A percentile compares a stretch with the other conserved stretches of the same genome.
These are phyloP conservation scores for Lycium barbarum DNA, from an alignment of 257 asterid species.

Conservation along the genomic window DNA sequence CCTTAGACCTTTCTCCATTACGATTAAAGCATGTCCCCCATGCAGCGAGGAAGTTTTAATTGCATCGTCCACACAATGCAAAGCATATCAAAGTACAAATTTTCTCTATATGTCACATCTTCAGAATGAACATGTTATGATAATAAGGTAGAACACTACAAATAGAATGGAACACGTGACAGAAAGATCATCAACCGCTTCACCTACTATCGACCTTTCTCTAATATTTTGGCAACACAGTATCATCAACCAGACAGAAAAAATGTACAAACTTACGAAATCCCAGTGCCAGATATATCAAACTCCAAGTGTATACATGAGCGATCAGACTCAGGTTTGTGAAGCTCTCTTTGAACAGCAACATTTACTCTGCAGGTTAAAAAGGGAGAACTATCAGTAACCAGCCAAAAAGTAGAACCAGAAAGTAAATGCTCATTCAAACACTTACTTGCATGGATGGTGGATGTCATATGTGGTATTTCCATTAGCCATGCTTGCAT, in stretches of 20 bases:
- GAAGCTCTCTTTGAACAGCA: constrained; percentile 77
- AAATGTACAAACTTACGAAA: constrained; percentile 52
- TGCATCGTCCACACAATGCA: background rate
- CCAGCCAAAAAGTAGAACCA: constrained; percentile 27
- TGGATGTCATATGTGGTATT: constrained; percentile 66
- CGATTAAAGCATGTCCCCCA: background rate
- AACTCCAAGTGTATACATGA: constrained; percentile 85
- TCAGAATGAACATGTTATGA: background rate
- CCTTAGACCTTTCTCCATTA: background rate
- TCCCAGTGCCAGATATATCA: constrained; percentile 64
- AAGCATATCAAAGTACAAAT: background rate
- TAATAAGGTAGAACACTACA: constrained; percentile 16
- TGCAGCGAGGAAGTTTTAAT: background rate
- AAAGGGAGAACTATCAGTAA: constrained; percentile 36
- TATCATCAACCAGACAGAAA: constrained; percentile 15
- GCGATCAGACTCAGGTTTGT: constrained; percentile 76
- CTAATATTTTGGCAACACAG: background rate
- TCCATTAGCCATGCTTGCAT: constrained; percentile 56
- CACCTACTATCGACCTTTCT: constrained; percentile 4
- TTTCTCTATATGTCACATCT: background rate
- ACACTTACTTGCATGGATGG: constrained; percentile 76
- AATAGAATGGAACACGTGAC: constrained; percentile 11
- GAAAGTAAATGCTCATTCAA: constrained; percentile 13
- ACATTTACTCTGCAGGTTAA: constrained; percentile 64
- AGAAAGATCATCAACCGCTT: background rate